These are phyloP conservation scores for Nissolia schottii DNA, from an alignment of 306 rosid genomes.

Conservation along the genomic window DNA sequence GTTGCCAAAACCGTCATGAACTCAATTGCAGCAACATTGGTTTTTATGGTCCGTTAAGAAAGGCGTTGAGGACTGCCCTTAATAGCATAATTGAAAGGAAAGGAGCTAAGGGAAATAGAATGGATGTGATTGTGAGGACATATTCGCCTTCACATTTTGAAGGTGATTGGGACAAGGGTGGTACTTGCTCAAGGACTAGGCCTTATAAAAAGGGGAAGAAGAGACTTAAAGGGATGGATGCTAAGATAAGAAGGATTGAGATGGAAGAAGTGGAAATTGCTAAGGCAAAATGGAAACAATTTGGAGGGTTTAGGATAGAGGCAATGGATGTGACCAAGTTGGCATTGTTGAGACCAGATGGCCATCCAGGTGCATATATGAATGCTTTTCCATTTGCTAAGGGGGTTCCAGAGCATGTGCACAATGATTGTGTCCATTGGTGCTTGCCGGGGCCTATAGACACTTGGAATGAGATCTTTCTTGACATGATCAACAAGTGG, in stretches of 20 bases:
- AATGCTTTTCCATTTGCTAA: slow-evolving; percentile 50
- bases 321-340: slow-evolving; percentile 26
- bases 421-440: slow-evolving; percentile 85
- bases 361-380: slow-evolving; percentile 81
- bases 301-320: slow-evolving; percentile 18
- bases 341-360: slow-evolving; percentile 63
- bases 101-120: neutral
- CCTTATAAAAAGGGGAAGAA: slow-evolving; percentile 10
- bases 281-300: neutral
- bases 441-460: slow-evolving; percentile 82
- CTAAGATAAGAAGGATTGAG: slow-evolving; percentile 21
- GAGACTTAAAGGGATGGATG: neutral
- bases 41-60: slow-evolving; percentile 57
- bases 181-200: slow-evolving; percentile 16
- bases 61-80: slow-evolving; percentile 48
- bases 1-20: slow-evolving; percentile 49
- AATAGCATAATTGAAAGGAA: slow-evolving; percentile 45
- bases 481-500: slow-evolving; percentile 49
- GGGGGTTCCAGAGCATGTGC: slow-evolving; percentile 39
- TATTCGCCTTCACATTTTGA: slow-evolving; percentile 31
- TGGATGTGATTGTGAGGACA: slow-evolving; percentile 28
- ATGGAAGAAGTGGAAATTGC: slow-evolving; percentile 24
- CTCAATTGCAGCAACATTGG: slow-evolving; percentile 51
- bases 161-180: slow-evolving; percentile 30
- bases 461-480: slow-evolving; percentile 73